These are phyloP conservation scores for Pharus latifolius DNA, from an alignment of 176 grass and related monocot genomes.

Conservation along the genomic window DNA sequence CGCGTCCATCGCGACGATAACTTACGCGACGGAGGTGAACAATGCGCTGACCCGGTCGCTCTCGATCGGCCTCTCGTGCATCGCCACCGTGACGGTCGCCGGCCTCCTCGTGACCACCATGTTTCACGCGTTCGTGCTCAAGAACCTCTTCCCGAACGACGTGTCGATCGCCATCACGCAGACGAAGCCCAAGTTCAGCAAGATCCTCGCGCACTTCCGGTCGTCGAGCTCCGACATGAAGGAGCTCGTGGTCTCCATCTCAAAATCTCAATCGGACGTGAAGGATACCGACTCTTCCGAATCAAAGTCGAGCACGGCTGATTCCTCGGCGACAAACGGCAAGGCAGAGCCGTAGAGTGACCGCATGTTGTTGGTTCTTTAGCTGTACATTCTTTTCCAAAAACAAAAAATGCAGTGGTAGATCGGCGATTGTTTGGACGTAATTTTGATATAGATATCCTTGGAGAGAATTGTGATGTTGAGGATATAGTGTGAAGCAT, in stretches of 20 bases:
- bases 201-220: conserved; percentile 55
- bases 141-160: conserved; percentile 91
- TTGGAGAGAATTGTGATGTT: conserved; percentile 30
- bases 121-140: conserved; percentile 73
- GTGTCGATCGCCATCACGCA: conserved; percentile 85
- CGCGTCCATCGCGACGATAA: conserved; percentile 65
- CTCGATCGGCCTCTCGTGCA: conserved; percentile 54
- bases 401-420: background rate
- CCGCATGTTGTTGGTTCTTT: no score
- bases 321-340: background rate
- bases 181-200: conserved; percentile 67
- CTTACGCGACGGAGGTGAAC: conserved; percentile 54
- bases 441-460: background rate
- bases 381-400: background rate
- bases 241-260: conserved; percentile 42
- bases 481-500: conserved; percentile 9
- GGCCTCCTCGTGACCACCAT: conserved; percentile 67
- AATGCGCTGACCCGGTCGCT: conserved; percentile 63
- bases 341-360: conserved; percentile 9
- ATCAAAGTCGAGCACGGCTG: background rate
- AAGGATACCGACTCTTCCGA: background rate
- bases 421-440: background rate
- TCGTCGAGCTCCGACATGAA: conserved; percentile 68
- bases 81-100: conserved; percentile 68
- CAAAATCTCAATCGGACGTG: conserved; percentile 3